Conservation (phyloP, 768 basidiomycete genomes). For the Russula foetens region DNA sequence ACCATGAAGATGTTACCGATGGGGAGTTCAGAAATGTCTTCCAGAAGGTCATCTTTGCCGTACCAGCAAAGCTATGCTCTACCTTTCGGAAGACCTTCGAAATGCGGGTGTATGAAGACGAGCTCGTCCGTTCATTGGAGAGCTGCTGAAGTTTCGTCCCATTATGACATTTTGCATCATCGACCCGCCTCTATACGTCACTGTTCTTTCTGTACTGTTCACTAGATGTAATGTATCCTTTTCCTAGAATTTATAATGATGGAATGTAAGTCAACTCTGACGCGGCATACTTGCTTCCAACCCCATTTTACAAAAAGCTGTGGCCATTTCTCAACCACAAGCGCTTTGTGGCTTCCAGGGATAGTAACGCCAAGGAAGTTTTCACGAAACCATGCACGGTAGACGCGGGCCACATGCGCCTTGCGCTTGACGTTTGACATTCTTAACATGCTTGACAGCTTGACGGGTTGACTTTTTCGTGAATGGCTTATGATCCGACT, state of each 20-base stretch:
- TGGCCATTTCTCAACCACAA: too few species aligned
- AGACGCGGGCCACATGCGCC: neutral
- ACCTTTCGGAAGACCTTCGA: slow-evolving; percentile 11
- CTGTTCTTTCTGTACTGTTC: neutral
- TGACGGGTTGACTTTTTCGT: neutral
- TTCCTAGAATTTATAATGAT: neutral
- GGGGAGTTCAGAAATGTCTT: slow-evolving; percentile 14
- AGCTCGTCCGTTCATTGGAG: slow-evolving; percentile 7
- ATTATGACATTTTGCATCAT: neutral
- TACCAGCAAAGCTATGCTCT: slow-evolving; percentile 8
- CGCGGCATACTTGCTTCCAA: neutral
- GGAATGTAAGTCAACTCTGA: neutral
- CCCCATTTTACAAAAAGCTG: neutral
- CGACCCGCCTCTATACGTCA: neutral
- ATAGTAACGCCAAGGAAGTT: neutral
- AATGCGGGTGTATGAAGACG: slow-evolving; percentile 17
- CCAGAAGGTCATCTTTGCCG: slow-evolving; percentile 14
- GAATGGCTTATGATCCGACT: slow-evolving; percentile 2
- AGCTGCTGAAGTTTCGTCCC: neutral
- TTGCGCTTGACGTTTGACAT: neutral
- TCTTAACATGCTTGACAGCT: slow-evolving; percentile 2
- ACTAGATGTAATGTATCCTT: slow-evolving; percentile 5
- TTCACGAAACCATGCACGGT: neutral
- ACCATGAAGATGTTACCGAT: neutral
- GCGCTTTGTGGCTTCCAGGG: neutral